Evolutionary conservation across 768 basidiomycete species (phyloP), one percentile per base, ranked within the genome.

Genomic region (Lactifluus volemus): DNA sequence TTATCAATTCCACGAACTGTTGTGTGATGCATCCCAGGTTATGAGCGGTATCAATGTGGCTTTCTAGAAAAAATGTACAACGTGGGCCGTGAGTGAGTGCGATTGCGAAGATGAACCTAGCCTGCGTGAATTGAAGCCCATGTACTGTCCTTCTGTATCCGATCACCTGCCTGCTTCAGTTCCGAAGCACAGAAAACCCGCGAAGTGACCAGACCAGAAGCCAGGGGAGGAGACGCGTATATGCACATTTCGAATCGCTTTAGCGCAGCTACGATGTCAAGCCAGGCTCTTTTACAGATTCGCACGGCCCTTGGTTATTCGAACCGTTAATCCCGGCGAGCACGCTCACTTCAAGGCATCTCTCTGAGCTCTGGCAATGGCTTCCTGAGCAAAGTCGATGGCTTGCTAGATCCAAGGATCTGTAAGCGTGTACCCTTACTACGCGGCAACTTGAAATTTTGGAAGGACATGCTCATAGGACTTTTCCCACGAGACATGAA

Each of bases 211-310:
- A n/a, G 12, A 47, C 45, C 14, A 38, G 32, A 12, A 15, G 45
- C 14, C 15, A 42, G 58, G 52, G 49, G 34, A 10, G 15, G 14
- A 4, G 62, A 72, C 32, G 50, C 49, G 50, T 60, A 72, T 48
- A 42, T 69, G 68, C 15, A 72, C 48, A 47, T 66, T 63, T 72
- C 71, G 62, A 67, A 71, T 6, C 55, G 62, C 5, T 66, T 60
- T 25, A 71, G 67, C 1, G 58, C 53, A 15, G 42, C 12, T 10
- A 68, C 29, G 36, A 71, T 67, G 17, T 47, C 41, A 3, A 51
- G 3, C 71, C 71, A 72, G 4, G 69, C 70, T 51, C 58, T 67
- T 45, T 67, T 69, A 70, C 67, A 71, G n/a, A n/a, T n/a, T n/a
- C n/a, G n/a, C n/a, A n/a, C n/a, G n/a, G n/a, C n/a, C n/a, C n/a